Percentiles rank a stretch among this genome's conserved stretches.
Evolutionary conservation across 140 eudicot genomes (phyloP).

Genomic region (Anethum foeniculum): DNA sequence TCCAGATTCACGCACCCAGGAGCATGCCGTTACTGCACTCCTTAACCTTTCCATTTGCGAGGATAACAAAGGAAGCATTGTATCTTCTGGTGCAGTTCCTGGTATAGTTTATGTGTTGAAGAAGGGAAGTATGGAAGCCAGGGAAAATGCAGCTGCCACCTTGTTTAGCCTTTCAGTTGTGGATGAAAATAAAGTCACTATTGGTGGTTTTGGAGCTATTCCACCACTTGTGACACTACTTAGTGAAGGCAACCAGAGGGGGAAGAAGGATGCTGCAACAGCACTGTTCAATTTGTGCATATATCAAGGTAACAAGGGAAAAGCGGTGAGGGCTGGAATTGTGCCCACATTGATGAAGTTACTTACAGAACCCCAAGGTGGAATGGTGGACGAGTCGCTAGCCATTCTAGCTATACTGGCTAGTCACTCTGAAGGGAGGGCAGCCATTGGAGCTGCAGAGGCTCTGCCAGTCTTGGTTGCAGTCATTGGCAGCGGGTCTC

Average conservation of each 20-base stretch:
- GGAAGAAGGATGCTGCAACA: constrained; percentile 94
- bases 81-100: constrained; percentile 76
- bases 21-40: constrained; percentile 90
- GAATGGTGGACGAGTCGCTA: constrained; percentile 81
- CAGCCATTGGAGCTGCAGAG: constrained; percentile 61
- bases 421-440: constrained; percentile 85
- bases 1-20: constrained; percentile 90
- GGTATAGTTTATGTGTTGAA: constrained; percentile 77
- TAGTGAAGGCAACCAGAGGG: constrained; percentile 77
- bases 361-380: constrained; percentile 66
- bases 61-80: constrained; percentile 73
- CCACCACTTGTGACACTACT: constrained; percentile 68
- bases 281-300: constrained; percentile 83
- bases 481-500: constrained; percentile 65
- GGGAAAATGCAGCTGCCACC: constrained; percentile 94
- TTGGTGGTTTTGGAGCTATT: constrained; percentile 75
- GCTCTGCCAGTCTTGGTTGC: constrained; percentile 76
- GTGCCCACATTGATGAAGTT: constrained; percentile 54
- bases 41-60: constrained; percentile 87
- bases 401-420: constrained; percentile 81
- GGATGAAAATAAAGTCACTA: constrained; percentile 72
- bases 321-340: constrained; percentile 83
- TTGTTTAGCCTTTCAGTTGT: constrained; percentile 84
- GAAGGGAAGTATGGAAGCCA: constrained; percentile 85
- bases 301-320: constrained; percentile 89